Percentiles rank a stretch among this genome's conserved stretches.
phyloP scores from a whole-genome alignment of 148 eudicot species.

The Talinum fruticosum region DNA sequence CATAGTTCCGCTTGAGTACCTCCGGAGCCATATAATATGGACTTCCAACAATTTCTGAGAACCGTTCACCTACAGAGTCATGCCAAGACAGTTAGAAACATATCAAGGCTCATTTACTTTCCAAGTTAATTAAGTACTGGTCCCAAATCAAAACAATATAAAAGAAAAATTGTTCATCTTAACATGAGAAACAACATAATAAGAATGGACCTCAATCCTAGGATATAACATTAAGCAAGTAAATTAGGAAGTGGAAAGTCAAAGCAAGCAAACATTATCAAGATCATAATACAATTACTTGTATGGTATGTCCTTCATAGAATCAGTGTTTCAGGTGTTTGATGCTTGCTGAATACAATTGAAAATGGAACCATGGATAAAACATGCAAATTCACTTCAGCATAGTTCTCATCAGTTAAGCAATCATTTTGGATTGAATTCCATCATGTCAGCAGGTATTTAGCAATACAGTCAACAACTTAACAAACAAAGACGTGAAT shows the following conservation, averaged over 20 bases:
- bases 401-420: not conserved
- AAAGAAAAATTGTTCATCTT: not conserved
- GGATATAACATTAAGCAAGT: no score
- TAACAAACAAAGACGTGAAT: no score
- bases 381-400: not conserved
- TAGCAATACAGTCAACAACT: no score
- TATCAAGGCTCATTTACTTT: not conserved
- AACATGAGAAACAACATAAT: not conserved
- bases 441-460: not conserved
- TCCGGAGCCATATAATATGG: slow-evolving; percentile 98
- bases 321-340: not conserved
- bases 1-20: slow-evolving; percentile 88
- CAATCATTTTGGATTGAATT: not conserved
- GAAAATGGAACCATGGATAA: not conserved
- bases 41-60: slow-evolving; percentile 97
- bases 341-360: not conserved
- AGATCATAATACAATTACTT: not conserved
- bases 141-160: slow-evolving; percentile 3
- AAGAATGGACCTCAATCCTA: not conserved
- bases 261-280: not conserved
- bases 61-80: slow-evolving; percentile 59
- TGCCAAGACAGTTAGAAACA: slow-evolving; percentile 3
- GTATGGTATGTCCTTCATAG: not conserved
- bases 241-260: no score
- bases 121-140: not conserved